phyloP scores from a whole-genome alignment of 176 grass and related monocot genomes.

The Bothriochloa decipiens region DNA sequence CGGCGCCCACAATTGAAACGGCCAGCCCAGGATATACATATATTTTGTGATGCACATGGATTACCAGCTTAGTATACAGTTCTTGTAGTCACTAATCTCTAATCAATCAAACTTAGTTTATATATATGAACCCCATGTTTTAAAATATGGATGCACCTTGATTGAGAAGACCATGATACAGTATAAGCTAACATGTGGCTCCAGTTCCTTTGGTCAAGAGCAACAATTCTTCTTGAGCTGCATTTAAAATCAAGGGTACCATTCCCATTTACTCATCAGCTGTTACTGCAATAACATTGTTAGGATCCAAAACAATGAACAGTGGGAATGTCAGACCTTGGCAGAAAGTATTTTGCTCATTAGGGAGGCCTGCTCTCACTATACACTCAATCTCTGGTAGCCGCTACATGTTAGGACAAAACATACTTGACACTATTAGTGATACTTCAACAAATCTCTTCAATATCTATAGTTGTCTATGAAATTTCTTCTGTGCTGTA shows the following conservation, averaged over 20 bases:
- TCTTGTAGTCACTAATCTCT: not conserved
- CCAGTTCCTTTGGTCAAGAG: conserved; percentile 79
- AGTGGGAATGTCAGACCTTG: conserved; percentile 46
- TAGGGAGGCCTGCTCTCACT: conserved; percentile 36
- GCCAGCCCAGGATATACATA: not conserved
- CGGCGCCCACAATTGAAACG: not conserved
- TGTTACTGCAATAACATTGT: conserved; percentile 4
- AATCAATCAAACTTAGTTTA: not conserved
- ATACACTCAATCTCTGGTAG: conserved; percentile 56
- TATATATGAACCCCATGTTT: not conserved
- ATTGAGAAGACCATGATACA: conserved; percentile 70
- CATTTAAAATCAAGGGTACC: conserved; percentile 17
- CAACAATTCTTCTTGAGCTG: conserved; percentile 89
- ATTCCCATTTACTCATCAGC: conserved; percentile 23
- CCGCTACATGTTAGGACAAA: conserved; percentile 13
- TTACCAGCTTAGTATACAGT: not conserved
- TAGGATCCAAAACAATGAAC: not conserved
- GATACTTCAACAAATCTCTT: not conserved
- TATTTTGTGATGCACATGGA: not conserved
- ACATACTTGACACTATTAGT: not conserved
- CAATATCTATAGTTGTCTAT: not conserved
- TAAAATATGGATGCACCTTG: conserved; percentile 50
- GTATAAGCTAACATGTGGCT: conserved; percentile 59
- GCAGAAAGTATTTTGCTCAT: conserved; percentile 51
- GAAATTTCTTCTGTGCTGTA: not conserved